A percentile compares a stretch with the other conserved stretches of the same genome.
Evolutionary conservation across 1,284 basidiomycete species (phyloP).

Genomic region (Melampsora americana): DNA sequence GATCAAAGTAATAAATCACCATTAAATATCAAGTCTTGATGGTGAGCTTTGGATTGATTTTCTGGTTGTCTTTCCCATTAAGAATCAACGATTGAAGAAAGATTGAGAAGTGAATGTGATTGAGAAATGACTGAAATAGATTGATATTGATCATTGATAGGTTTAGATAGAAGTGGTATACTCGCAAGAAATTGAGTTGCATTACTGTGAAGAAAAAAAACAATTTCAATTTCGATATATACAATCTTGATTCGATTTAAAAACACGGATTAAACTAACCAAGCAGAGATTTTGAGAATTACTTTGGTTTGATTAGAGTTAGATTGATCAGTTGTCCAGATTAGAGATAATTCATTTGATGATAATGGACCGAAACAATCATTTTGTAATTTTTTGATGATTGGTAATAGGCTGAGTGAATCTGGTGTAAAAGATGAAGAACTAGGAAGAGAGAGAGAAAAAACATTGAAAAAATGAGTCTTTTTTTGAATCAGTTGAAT

Average conservation of each 20-base stretch:
- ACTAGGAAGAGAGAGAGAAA: neutral
- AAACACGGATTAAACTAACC: too few species aligned
- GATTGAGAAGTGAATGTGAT: neutral
- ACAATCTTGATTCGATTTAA: too few species aligned
- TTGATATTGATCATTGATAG: neutral
- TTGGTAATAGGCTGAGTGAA: neutral
- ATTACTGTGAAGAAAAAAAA: neutral
- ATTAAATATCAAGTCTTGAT: too few species aligned
- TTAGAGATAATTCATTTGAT: neutral
- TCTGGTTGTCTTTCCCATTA: too few species aligned
- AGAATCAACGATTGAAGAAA: neutral
- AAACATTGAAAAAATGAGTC: neutral
- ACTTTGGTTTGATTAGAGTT: neutral
- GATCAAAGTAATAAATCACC: too few species aligned
- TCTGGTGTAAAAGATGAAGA: neutral
- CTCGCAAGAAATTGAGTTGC: neutral
- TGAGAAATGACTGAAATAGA: neutral
- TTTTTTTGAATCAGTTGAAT: neutral
- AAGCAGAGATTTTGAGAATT: neutral
- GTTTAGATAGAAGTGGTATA: neutral
- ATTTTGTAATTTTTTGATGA: neutral
- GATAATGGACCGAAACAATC: neutral
- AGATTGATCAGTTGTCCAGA: neutral
- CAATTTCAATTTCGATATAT: too few species aligned
- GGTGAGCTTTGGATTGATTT: too few species aligned